These are phyloP conservation scores for Penicillium glabrum DNA, from an alignment of 2,329 filamentous ascomycete genomes.

Conservation along the genomic window DNA sequence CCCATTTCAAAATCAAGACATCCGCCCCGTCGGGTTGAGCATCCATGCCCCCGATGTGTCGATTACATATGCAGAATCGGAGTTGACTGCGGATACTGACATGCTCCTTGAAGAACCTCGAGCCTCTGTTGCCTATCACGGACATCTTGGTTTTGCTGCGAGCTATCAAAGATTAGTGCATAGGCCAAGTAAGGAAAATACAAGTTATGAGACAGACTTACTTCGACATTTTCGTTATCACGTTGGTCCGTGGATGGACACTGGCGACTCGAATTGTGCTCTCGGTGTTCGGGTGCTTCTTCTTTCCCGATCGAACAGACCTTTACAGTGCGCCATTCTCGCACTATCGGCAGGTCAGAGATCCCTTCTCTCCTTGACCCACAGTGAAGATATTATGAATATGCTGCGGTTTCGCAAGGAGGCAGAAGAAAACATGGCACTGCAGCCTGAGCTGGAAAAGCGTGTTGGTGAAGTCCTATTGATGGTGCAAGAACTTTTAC, in stretches of 20 bases:
- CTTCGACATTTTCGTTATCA: constrained; percentile 26
- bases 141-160: constrained; percentile 1
- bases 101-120: neutral
- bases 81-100: neutral
- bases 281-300: constrained; percentile 22
- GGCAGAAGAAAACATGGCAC: constrained; percentile 14
- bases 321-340: constrained; percentile 21
- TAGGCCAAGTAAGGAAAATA: constrained; percentile 1
- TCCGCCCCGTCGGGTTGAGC: neutral
- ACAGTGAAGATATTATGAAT: constrained; percentile 3
- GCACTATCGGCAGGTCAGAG: constrained; percentile 20
- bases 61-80: neutral
- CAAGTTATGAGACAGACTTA: constrained; percentile 20
- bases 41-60: neutral
- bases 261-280: constrained; percentile 22
- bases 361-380: neutral
- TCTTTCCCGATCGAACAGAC: constrained; percentile 15
- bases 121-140: neutral
- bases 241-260: constrained; percentile 26
- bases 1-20: neutral
- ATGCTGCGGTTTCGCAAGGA: constrained; percentile 16
- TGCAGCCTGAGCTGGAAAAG: constrained; percentile 12
- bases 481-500: constrained; percentile 19
- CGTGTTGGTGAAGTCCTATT: constrained; percentile 15
- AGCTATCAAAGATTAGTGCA: constrained; percentile 1